A percentile compares a stretch with the other conserved stretches of the same genome.
Conservation (phyloP, 176 grass and related monocot species). For the Avena insularis region DNA sequence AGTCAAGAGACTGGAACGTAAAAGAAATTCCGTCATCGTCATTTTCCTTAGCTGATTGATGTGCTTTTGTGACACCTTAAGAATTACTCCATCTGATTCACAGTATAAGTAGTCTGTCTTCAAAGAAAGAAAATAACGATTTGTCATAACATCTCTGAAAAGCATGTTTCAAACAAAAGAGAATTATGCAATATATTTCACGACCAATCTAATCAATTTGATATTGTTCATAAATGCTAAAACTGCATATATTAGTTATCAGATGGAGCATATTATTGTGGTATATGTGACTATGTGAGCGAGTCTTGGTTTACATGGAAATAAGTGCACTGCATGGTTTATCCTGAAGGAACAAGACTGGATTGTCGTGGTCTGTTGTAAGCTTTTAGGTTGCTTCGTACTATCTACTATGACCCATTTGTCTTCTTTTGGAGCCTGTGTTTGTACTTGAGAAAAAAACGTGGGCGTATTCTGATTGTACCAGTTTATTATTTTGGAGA, state of each 20-base stretch:
- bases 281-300: too few species aligned
- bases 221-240: conserved; percentile 1
- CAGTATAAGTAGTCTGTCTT: neutral
- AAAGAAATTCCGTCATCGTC: neutral
- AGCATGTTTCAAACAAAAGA: neutral
- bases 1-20: neutral
- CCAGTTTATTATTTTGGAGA: neutral
- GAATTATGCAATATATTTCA: conserved; percentile 7
- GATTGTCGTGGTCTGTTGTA: neutral
- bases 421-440: neutral
- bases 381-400: conserved; percentile 15
- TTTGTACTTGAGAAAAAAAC: neutral
- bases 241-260: neutral
- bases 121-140: conserved; percentile 14
- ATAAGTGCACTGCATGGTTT: neutral
- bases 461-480: conserved; percentile 8
- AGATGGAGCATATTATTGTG: too few species aligned
- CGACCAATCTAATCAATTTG: neutral
- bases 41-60: neutral
- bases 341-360: neutral
- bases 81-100: neutral
- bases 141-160: neutral
- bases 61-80: neutral
- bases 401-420: too few species aligned
- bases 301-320: neutral